Percentiles rank a stretch among this genome's conserved stretches.
Conservation (phyloP, 1,139 yeast species). For the Candida anutae region DNA sequence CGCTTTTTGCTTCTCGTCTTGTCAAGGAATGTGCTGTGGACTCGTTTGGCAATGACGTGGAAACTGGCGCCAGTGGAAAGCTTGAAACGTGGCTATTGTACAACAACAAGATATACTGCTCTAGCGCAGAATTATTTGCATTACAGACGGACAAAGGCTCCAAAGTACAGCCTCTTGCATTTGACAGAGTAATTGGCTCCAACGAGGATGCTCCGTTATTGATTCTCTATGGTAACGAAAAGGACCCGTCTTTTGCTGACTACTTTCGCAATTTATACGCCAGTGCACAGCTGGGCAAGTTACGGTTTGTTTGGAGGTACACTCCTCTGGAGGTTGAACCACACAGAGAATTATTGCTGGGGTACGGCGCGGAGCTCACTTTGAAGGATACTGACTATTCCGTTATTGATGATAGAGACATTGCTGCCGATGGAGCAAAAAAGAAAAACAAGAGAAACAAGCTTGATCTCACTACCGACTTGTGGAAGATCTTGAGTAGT, state of each 20-base stretch:
- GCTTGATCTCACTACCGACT: slow-evolving; percentile 6
- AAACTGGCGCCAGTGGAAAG: slow-evolving; percentile 9
- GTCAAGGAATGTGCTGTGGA: slow-evolving; percentile 21
- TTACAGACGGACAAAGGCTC: slow-evolving; percentile 36
- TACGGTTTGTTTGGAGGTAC: slow-evolving; percentile 73
- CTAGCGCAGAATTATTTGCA: slow-evolving; percentile 63
- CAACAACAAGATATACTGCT: slow-evolving; percentile 52
- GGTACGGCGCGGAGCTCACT: slow-evolving; percentile 61
- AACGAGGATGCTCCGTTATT: slow-evolving; percentile 32
- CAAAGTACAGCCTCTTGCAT: slow-evolving; percentile 21
- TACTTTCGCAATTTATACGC: slow-evolving; percentile 55
- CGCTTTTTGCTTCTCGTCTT: slow-evolving; percentile 13
- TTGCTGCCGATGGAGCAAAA: slow-evolving; percentile 2
- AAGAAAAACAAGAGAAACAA: slow-evolving; percentile 1
- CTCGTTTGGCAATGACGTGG: slow-evolving; percentile 27
- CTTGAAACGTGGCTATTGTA: slow-evolving; percentile 46
- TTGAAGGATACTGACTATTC: slow-evolving; percentile 58
- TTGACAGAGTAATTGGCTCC: slow-evolving; percentile 56
- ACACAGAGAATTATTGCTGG: slow-evolving; percentile 37
- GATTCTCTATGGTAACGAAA: slow-evolving; percentile 46
- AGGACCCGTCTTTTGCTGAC: slow-evolving; percentile 38
- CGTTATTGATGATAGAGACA: slow-evolving; percentile 53
- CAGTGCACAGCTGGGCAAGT: slow-evolving; percentile 56
- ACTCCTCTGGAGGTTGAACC: slow-evolving; percentile 22
- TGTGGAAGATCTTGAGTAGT: slow-evolving; percentile 6